These are phyloP conservation scores for Tolypocladium tropicale DNA, from an alignment of 2,329 filamentous ascomycete genomes.

Conservation along the genomic window DNA sequence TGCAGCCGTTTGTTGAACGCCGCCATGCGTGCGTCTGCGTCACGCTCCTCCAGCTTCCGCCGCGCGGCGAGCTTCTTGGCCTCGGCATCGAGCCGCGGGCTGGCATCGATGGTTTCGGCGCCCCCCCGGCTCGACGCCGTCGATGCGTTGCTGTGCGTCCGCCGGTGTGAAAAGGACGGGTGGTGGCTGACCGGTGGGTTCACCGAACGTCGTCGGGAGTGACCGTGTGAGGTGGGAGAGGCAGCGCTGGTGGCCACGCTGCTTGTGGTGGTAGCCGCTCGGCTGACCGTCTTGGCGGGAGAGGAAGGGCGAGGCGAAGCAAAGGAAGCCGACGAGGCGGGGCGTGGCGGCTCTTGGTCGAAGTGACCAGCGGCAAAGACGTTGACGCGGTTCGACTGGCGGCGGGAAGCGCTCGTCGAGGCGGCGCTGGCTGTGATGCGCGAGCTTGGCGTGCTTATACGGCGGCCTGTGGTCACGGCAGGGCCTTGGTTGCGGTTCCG, in stretches of 20 bases:
- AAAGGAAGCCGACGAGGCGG: slow-evolving; percentile 20
- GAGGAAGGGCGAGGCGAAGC: slow-evolving; percentile 21
- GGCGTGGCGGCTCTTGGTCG: slow-evolving; percentile 7
- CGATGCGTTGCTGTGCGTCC: slow-evolving; percentile 34
- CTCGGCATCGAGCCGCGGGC: slow-evolving; percentile 49
- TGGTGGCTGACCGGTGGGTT: slow-evolving; percentile 4
- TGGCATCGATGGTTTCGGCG: slow-evolving; percentile 16
- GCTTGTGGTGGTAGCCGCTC: slow-evolving; percentile 1
- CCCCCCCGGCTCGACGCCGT: slow-evolving; percentile 22
- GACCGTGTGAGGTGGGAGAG: slow-evolving; percentile 11
- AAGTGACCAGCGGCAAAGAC: slow-evolving; percentile 5
- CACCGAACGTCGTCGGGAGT: slow-evolving; percentile 7
- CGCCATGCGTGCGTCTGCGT: slow-evolving; percentile 69
- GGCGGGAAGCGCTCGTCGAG: slow-evolving; percentile 11
- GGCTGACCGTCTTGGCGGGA: slow-evolving; percentile 34
- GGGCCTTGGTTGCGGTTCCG: slow-evolving; percentile 22
- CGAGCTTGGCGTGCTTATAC: slow-evolving; percentile 29
- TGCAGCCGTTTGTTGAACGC: slow-evolving; percentile 70
- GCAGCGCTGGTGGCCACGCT: slow-evolving; percentile 10
- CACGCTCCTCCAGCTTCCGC: slow-evolving; percentile 61
- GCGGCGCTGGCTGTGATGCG: slow-evolving; percentile 13
- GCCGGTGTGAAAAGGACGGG: slow-evolving; percentile 23
- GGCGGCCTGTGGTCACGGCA: slow-evolving; percentile 25
- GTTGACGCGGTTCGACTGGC: slow-evolving; percentile 31
- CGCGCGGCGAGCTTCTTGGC: slow-evolving; percentile 65